Conservation (phyloP, 202 grass and related monocot species). For the Panicum hallii region DNA sequence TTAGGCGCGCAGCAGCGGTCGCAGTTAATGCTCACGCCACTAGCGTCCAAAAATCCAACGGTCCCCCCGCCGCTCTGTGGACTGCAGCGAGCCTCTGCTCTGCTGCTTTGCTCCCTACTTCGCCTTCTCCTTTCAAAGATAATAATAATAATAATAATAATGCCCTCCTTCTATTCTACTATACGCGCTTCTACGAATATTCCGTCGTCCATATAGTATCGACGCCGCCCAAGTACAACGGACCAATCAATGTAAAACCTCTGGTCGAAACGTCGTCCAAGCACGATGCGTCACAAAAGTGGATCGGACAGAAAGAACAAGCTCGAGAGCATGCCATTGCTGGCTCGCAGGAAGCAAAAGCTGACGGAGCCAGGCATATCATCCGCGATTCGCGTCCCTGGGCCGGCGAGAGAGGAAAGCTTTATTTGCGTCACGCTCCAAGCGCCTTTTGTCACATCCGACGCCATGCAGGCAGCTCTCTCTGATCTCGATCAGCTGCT, state of each 20-base stretch:
- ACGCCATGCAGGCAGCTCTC: too few relatives aligned
- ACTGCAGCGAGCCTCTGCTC: not conserved
- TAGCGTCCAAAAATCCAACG: conserved; percentile 8
- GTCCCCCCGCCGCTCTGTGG: not conserved
- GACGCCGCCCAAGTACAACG: too few relatives aligned
- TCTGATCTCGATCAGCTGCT: too few relatives aligned
- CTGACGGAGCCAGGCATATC: not conserved
- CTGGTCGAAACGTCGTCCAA: too few relatives aligned
- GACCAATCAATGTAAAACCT: too few relatives aligned
- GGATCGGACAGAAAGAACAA: not conserved
- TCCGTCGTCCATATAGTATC: too few relatives aligned
- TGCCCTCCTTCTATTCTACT: too few relatives aligned
- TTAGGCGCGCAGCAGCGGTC: not conserved
- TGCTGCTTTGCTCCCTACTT: not conserved
- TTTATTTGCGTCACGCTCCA: too few relatives aligned
- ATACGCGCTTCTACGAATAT: too few relatives aligned
- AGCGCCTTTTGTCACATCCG: too few relatives aligned
- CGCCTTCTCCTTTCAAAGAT: too few relatives aligned
- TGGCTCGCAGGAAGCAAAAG: conserved; percentile 32
- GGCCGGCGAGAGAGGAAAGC: not conserved
- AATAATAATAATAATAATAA: too few relatives aligned
- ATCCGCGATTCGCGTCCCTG: not conserved
- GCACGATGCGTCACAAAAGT: not conserved
- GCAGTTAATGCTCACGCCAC: conserved; percentile 20
- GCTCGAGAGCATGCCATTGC: conserved; percentile 2